A percentile compares a stretch with the other conserved stretches of the same genome.
phyloP scores from a whole-genome alignment of 129 eudicot species.

The Tanacetum coccineum region DNA sequence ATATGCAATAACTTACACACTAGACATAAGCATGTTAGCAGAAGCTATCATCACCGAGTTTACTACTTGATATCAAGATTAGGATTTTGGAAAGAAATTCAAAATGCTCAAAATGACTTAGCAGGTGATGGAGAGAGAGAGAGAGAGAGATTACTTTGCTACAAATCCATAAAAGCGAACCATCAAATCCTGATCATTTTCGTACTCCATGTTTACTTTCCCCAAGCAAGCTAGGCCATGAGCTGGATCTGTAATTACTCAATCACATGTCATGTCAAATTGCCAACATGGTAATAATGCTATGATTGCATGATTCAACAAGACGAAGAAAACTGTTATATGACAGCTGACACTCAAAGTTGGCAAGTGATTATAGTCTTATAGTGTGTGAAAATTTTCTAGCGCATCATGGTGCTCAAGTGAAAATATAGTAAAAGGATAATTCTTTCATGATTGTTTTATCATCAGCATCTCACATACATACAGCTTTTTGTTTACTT shows the following conservation, averaged over 20 bases:
- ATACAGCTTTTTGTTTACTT: no score
- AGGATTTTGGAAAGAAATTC: neutral
- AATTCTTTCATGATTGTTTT: no score
- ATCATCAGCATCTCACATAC: no score
- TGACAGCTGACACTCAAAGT: no score
- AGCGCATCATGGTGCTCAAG: no score
- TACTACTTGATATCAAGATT: neutral
- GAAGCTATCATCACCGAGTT: neutral
- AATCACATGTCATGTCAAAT: constrained; percentile 2
- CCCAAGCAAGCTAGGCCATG: constrained; percentile 87
- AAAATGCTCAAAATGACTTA: neutral
- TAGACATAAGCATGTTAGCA: neutral
- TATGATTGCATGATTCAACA: neutral
- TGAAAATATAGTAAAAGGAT: no score
- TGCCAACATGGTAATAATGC: constrained; percentile 1
- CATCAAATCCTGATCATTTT: constrained; percentile 87
- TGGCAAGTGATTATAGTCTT: no score
- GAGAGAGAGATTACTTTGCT: constrained; percentile 64
- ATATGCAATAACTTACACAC: neutral
- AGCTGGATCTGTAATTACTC: constrained; percentile 58
- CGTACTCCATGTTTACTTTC: constrained; percentile 72
- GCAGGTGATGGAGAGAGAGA: constrained; percentile 17
- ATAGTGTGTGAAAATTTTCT: no score
- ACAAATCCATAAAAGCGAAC: constrained; percentile 80
- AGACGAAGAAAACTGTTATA: no score